Conservation (phyloP, 331 rosid genomes). For the Quercus phellos region DNA sequence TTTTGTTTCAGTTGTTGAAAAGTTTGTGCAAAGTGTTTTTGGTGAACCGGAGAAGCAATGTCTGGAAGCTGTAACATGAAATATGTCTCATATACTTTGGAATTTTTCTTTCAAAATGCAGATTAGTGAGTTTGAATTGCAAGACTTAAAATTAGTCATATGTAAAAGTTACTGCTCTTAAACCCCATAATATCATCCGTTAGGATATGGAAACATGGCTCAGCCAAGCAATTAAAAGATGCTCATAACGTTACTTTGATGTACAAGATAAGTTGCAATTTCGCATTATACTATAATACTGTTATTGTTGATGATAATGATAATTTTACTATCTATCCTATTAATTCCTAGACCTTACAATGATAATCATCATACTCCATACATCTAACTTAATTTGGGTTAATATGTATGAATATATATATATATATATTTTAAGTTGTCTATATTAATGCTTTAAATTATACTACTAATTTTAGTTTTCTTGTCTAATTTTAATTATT, state of each 20-base stretch:
- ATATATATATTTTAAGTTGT: too few relatives aligned
- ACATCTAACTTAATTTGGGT: too few relatives aligned
- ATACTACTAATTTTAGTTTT: too few relatives aligned
- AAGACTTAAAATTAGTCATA: not conserved
- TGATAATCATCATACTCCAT: too few relatives aligned
- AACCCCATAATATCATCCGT: not conserved
- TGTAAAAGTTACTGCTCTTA: not conserved
- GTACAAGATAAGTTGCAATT: not conserved
- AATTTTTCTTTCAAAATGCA: conserved; percentile 7
- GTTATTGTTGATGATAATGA: too few relatives aligned
- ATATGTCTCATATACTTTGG: conserved; percentile 4
- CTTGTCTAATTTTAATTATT: too few relatives aligned
- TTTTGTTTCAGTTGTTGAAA: conserved; percentile 65
- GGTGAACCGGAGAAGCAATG: conserved; percentile 31
- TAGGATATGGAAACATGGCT: not conserved
- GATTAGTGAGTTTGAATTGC: not conserved
- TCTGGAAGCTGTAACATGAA: conserved; percentile 27
- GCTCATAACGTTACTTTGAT: not conserved
- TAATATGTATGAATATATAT: too few relatives aligned
- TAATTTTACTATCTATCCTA: too few relatives aligned
- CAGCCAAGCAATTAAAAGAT: not conserved
- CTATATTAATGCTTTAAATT: too few relatives aligned
- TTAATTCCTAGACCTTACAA: too few relatives aligned
- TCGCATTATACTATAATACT: too few relatives aligned
- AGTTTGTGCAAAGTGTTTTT: conserved; percentile 49